Conservation (phyloP, 2,329 filamentous ascomycete genomes). For the Rhinocladiella similis region DNA sequence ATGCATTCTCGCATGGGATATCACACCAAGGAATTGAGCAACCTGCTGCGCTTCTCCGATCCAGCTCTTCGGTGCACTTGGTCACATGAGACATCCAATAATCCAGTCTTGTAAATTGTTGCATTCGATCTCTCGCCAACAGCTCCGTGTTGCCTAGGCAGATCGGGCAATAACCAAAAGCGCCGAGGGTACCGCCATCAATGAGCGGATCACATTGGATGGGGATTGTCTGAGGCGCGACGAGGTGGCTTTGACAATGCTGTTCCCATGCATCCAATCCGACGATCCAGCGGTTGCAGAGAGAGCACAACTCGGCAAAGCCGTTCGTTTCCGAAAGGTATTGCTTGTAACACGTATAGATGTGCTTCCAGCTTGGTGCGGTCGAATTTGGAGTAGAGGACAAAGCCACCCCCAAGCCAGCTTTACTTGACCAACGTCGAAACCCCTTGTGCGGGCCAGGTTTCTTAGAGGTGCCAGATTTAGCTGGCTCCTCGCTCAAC, state of each 20-base stretch:
- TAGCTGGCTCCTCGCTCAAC: slow-evolving; percentile 7
- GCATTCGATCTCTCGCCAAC: slow-evolving; percentile 4
- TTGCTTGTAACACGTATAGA: slow-evolving; percentile 27
- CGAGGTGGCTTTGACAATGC: slow-evolving; percentile 27
- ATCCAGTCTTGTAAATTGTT: slow-evolving; percentile 10
- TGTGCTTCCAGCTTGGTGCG: slow-evolving; percentile 22
- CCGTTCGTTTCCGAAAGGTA: slow-evolving; percentile 17
- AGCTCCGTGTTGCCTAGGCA: slow-evolving; percentile 6
- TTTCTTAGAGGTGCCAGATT: not conserved
- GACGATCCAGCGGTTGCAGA: slow-evolving; percentile 28
- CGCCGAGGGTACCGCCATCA: slow-evolving; percentile 9
- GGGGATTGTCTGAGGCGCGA: slow-evolving; percentile 26
- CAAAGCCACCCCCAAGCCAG: slow-evolving; percentile 1
- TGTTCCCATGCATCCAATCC: slow-evolving; percentile 18
- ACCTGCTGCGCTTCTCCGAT: not conserved
- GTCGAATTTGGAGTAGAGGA: not conserved
- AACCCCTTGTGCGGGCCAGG: not conserved
- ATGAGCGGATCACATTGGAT: slow-evolving; percentile 12
- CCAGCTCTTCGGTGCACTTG: slow-evolving; percentile 5
- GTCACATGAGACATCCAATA: slow-evolving; percentile 5
- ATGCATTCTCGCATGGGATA: slow-evolving; percentile 3
- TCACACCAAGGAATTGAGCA: slow-evolving; percentile 5
- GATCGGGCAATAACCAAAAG: slow-evolving; percentile 14
- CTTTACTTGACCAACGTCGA: slow-evolving; percentile 1
- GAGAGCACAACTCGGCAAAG: slow-evolving; percentile 30